These are phyloP conservation scores for Garcia nutans DNA, from an alignment of 345 rosid genomes.

Conservation along the genomic window DNA sequence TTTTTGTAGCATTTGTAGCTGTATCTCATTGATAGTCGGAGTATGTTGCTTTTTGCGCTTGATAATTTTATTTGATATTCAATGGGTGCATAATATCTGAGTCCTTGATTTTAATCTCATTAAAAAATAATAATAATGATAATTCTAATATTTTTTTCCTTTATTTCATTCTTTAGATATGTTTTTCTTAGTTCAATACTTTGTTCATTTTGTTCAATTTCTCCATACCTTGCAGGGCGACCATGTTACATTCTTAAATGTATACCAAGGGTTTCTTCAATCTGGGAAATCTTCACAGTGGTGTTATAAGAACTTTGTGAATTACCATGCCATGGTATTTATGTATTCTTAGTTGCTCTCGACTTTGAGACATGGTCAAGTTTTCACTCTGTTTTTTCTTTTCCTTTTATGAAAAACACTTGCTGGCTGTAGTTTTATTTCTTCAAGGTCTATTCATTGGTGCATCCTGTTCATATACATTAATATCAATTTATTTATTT, in stretches of 20 bases:
- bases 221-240: slow-evolving; percentile 65
- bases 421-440: slow-evolving; percentile 8
- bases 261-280: slow-evolving; percentile 87
- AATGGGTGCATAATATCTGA: background rate
- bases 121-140: too few species aligned
- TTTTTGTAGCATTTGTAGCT: background rate
- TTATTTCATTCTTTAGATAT: background rate
- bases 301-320: slow-evolving; percentile 79
- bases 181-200: background rate
- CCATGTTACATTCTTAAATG: slow-evolving; percentile 81
- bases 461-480: background rate
- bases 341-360: slow-evolving; percentile 10
- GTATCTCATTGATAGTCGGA: background rate
- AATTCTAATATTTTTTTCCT: background rate
- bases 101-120: background rate
- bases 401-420: background rate
- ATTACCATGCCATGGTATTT: slow-evolving; percentile 84
- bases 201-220: background rate
- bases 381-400: background rate
- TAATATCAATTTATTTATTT: slow-evolving; percentile 4
- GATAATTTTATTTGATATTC: slow-evolving; percentile 5
- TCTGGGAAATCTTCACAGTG: slow-evolving; percentile 80
- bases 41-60: background rate
- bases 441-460: slow-evolving; percentile 2
- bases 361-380: slow-evolving; percentile 5